These are phyloP conservation scores for Dorcoceras hygrometricum DNA, from an alignment of 257 asterid genomes.

Conservation along the genomic window DNA sequence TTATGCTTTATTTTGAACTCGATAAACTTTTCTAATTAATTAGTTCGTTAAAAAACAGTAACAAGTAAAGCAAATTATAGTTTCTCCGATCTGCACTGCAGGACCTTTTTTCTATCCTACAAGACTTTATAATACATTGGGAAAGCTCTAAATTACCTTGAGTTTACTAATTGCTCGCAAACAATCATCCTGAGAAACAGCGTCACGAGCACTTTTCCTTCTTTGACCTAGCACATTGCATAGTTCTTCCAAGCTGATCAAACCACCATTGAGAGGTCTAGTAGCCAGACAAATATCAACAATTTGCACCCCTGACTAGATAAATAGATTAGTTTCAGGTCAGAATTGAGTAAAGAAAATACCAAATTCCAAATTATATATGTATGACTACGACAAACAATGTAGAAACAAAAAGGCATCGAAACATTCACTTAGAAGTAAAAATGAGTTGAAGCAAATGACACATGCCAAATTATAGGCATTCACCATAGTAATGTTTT, in stretches of 20 bases:
- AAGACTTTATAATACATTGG: background rate
- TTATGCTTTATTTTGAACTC: conserved; percentile 5
- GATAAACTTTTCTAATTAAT: background rate
- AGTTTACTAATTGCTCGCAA: conserved; percentile 97
- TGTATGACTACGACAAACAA: conserved; percentile 11
- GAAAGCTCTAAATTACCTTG: conserved; percentile 50
- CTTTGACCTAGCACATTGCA: conserved; percentile 75
- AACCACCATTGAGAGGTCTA: conserved; percentile 83
- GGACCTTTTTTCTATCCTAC: background rate
- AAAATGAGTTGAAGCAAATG: background rate
- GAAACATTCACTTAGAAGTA: background rate
- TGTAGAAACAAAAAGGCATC: background rate
- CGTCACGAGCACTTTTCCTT: conserved; percentile 83
- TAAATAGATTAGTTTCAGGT: conserved; percentile 26
- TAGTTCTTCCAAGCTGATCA: conserved; percentile 89
- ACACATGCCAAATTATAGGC: background rate
- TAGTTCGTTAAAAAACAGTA: background rate
- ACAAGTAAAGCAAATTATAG: background rate
- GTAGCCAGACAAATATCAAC: conserved; percentile 90
- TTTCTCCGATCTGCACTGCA: background rate
- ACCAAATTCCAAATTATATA: background rate
- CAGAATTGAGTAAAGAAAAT: conserved; percentile 13
- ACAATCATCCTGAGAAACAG: conserved; percentile 91
- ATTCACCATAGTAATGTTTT: background rate
- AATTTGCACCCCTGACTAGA: conserved; percentile 95